phyloP scores from a whole-genome alignment of 257 asterid species.

The Solanum pennellii region DNA sequence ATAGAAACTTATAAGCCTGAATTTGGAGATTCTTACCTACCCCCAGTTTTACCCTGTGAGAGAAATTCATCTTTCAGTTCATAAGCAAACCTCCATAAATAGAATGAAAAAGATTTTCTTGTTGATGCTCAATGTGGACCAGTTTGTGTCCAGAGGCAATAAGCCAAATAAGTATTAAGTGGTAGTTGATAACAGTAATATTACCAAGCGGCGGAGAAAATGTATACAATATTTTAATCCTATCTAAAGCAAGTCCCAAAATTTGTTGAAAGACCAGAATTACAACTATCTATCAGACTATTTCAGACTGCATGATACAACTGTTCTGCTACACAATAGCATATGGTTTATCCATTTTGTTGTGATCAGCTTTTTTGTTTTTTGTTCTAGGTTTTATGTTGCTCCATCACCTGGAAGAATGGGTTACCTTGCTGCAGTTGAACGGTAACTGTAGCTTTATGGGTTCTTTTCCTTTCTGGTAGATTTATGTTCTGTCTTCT shows the following conservation, averaged over 20 bases:
- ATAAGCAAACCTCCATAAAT: neutral
- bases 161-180: neutral
- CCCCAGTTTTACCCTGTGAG: neutral
- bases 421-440: conserved; percentile 75
- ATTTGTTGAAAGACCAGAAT: neutral
- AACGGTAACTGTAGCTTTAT: conserved; percentile 32
- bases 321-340: neutral
- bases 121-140: neutral
- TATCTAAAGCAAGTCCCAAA: neutral
- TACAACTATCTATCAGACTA: neutral
- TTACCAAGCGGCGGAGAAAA: neutral
- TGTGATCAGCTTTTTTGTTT: neutral
- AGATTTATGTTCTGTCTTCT: neutral
- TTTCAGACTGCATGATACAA: neutral
- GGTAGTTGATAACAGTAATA: neutral
- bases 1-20: neutral
- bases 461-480: neutral
- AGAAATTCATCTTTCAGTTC: neutral
- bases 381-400: conserved; percentile 54
- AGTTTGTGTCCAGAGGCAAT: neutral
- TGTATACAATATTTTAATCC: neutral
- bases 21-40: neutral
- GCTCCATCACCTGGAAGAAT: conserved; percentile 77
- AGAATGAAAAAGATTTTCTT: neutral
- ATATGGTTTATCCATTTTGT: neutral